These are phyloP conservation scores for Leishmania lainsoni DNA, from an alignment of 208 protist species.

Conservation along the genomic window DNA sequence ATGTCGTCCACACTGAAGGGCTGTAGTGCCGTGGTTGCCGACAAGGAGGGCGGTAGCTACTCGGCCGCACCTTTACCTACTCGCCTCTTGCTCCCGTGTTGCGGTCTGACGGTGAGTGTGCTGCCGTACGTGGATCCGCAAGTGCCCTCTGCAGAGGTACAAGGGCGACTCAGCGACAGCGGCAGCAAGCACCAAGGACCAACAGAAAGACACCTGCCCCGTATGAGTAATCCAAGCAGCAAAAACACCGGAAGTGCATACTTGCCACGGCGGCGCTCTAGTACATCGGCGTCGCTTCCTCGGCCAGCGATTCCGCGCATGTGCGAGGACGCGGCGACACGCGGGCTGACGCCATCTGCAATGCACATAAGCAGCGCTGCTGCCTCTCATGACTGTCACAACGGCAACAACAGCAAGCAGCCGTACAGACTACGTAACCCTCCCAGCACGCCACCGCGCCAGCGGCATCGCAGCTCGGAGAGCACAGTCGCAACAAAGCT, in stretches of 20 bases:
- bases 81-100: conserved; percentile 31
- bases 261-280: neutral
- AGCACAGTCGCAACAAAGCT: neutral
- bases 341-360: conserved; percentile 29
- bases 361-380: conserved; percentile 6
- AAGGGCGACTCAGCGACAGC: neutral
- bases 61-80: neutral
- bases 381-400: neutral
- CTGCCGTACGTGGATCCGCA: conserved; percentile 1
- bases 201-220: neutral
- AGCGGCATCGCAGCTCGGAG: neutral
- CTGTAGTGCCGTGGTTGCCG: neutral
- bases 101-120: conserved; percentile 28
- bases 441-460: neutral
- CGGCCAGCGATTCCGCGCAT: conserved; percentile 23
- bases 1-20: neutral
- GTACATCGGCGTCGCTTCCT: neutral
- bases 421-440: too few species aligned
- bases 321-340: conserved; percentile 36
- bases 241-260: neutral
- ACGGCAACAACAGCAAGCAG: neutral
- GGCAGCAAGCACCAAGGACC: neutral
- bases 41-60: neutral
- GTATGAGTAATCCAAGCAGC: neutral
- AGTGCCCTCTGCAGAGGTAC: neutral